Base-by-base conservation (phyloP, 2,329 filamentous ascomycete genomes). In the Phaeosphaeria sp. region DNA sequence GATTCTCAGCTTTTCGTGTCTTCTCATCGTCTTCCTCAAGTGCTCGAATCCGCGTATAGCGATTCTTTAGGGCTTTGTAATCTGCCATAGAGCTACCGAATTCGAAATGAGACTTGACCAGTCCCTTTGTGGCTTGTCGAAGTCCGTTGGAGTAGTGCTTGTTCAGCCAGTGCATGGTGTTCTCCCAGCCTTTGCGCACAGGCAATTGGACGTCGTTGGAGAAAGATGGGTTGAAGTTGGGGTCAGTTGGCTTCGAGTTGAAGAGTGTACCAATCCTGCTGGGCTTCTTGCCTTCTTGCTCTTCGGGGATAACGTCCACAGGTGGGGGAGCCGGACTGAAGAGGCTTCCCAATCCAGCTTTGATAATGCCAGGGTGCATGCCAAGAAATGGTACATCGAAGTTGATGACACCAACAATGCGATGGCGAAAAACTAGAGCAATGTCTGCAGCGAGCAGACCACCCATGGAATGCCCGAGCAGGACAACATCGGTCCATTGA, bases 391-490 rank as follows among this genome's bases (percentile, higher is more conserved):
- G 93, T 0, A 91, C 90, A 76, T 97, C 93, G 49, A 96, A 89
- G 55, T 90, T 91, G 55, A 97, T 82, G 4, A 89, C 89, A 0
- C 93, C 93, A 27, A 97, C 77, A 42, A 97, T 90, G 10, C 87
- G 85, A 78, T 96, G 91, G 62, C 87, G 88, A 64, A 90, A 87
- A 74, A 90, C 84, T 46, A 96, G 80, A 2, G 87, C 87, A 23
- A 96, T 85, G 67, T 97, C 93, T 1, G 91, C 91, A 23, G 90
- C 87, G 23, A 97, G 77, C 22, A 97, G 82, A 1, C 93, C 93
- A 17, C 93, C 93, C 87, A 97, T 94, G 43, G 91, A 96, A 75
- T 97, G 93, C 0, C 93, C 93, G 2, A 96, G 81, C 2, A 97
- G 82, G 20, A 97, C 83, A 2, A 96, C 83, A 79, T 97, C 93